Conservation (phyloP, 2,329 filamentous ascomycete species). For the Akanthomyces dipterigenus region DNA sequence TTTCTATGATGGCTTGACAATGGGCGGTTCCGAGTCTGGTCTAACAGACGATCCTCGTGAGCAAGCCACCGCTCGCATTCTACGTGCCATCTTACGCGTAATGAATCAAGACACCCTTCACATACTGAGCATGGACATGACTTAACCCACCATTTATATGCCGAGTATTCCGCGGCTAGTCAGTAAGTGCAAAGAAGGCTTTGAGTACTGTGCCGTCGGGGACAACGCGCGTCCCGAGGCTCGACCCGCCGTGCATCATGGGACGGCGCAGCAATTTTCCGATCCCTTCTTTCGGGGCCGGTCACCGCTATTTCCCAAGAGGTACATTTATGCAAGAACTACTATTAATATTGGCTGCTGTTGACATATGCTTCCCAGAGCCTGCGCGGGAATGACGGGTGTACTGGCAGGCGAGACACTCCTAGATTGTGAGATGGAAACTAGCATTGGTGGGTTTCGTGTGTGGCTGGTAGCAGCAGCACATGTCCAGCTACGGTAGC, state of each 20-base stretch:
- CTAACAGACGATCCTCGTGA: neutral
- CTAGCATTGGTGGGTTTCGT: too few species aligned
- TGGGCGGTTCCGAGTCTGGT: neutral
- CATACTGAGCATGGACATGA: neutral
- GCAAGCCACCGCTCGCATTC: neutral
- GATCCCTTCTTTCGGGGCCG: neutral
- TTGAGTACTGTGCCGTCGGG: neutral
- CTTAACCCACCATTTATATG: neutral
- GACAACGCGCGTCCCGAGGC: slow-evolving; percentile 9
- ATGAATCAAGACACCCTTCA: neutral
- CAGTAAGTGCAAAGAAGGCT: neutral
- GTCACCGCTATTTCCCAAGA: neutral
- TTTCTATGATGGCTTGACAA: neutral
- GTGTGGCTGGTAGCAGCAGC: neutral
- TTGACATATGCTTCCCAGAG: neutral
- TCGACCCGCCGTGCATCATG: slow-evolving; percentile 8
- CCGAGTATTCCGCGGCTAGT: neutral
- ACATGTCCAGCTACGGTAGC: too few species aligned
- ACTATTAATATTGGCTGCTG: neutral
- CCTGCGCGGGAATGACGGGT: neutral
- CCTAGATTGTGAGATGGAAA: neutral
- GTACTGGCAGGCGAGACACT: neutral
- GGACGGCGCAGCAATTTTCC: neutral
- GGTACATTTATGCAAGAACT: neutral
- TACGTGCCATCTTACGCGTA: neutral